Evolutionary conservation across 2,329 filamentous ascomycete species (phyloP).

Genomic region (Diaporthe australafricana): DNA sequence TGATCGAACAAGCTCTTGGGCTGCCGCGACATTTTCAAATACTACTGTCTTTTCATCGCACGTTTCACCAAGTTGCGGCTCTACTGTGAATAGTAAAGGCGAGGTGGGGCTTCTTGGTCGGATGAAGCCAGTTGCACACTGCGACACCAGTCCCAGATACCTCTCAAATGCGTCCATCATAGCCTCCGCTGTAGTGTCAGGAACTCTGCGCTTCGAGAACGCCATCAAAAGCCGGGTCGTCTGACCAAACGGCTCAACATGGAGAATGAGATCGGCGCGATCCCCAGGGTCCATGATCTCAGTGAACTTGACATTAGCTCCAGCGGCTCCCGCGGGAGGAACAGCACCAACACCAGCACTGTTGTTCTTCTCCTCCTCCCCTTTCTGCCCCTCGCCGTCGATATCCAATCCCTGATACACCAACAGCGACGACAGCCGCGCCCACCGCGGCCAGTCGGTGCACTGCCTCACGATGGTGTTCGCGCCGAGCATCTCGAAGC

Average conservation of each 20-base stretch:
- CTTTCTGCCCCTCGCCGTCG: background rate
- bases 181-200: background rate
- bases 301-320: background rate
- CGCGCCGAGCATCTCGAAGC: background rate
- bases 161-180: background rate
- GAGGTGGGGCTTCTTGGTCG: background rate
- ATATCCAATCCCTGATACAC: background rate
- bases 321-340: background rate
- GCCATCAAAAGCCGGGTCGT: background rate
- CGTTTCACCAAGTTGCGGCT: background rate
- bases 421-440: background rate
- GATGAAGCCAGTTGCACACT: background rate
- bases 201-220: background rate
- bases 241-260: background rate
- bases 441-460: background rate
- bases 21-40: background rate
- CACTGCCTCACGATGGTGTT: background rate
- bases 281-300: slow-evolving; percentile 1
- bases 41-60: background rate
- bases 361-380: background rate
- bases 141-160: background rate
- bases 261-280: background rate
- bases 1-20: background rate
- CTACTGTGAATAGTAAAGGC: background rate
- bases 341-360: background rate